Conservation (phyloP, 2,329 filamentous ascomycete genomes). For the Hypoxylon sp. region DNA sequence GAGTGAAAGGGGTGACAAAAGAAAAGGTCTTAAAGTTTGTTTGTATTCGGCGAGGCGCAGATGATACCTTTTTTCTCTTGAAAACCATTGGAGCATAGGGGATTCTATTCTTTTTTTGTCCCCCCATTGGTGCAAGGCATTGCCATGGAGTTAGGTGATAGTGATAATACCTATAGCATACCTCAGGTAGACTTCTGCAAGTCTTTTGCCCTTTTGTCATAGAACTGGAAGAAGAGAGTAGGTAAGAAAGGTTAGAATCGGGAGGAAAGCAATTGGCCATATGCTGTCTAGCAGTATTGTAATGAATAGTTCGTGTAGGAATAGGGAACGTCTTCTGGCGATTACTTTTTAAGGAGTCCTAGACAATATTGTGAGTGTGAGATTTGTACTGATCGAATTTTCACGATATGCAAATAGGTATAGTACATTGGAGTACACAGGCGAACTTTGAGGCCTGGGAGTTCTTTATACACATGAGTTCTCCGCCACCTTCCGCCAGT, state of each 20-base stretch:
- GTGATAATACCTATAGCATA: slow-evolving; percentile 36
- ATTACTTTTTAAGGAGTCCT: neutral
- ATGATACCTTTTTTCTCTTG: slow-evolving; percentile 49
- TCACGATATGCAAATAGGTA: slow-evolving; percentile 24
- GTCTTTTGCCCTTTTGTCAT: slow-evolving; percentile 28
- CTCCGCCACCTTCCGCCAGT: slow-evolving; percentile 1
- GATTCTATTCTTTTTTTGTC: slow-evolving; percentile 21
- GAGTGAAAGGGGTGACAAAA: slow-evolving; percentile 1
- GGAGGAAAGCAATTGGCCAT: slow-evolving; percentile 17
- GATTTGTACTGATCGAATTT: slow-evolving; percentile 20
- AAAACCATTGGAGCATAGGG: slow-evolving; percentile 35
- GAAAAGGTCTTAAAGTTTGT: slow-evolving; percentile 27
- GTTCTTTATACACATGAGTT: slow-evolving; percentile 12
- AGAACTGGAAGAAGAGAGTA: slow-evolving; percentile 11
- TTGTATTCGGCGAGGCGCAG: slow-evolving; percentile 47
- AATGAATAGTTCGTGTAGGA: neutral
- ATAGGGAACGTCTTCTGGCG: neutral
- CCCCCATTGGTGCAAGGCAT: slow-evolving; percentile 28
- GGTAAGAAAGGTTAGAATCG: slow-evolving; percentile 7
- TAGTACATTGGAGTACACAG: slow-evolving; percentile 28
- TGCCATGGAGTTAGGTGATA: slow-evolving; percentile 38
- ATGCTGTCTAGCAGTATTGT: neutral
- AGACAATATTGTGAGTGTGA: neutral
- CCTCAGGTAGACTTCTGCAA: slow-evolving; percentile 21
- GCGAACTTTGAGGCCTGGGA: neutral